A percentile compares a stretch with the other conserved stretches of the same genome.
phyloP scores from a whole-genome alignment of 331 rosid genomes.

The Acacia concinna region DNA sequence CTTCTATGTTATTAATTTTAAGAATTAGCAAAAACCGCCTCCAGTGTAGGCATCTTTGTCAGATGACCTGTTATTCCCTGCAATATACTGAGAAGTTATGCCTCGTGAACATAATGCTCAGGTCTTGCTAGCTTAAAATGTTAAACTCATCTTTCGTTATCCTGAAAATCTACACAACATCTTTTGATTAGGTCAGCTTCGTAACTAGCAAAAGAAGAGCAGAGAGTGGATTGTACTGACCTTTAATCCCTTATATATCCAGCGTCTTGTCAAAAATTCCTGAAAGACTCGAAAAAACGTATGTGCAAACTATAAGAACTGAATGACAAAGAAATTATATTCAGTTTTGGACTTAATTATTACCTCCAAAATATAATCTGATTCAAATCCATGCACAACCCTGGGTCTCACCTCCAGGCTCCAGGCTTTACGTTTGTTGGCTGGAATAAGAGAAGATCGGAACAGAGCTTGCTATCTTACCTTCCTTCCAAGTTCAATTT shows the following conservation, averaged over 20 bases:
- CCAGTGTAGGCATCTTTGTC: neutral
- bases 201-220: neutral
- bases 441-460: neutral
- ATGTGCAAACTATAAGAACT: neutral
- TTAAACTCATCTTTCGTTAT: slow-evolving; percentile 60
- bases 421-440: neutral
- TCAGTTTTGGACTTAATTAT: neutral
- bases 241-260: neutral
- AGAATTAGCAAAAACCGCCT: neutral
- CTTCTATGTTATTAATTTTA: neutral
- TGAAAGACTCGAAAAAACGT: neutral
- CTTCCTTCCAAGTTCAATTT: neutral
- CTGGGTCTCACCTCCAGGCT: neutral
- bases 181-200: neutral
- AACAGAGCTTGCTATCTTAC: neutral
- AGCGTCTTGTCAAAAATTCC: neutral
- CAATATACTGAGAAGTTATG: slow-evolving; percentile 78
- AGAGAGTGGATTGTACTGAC: neutral
- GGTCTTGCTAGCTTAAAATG: slow-evolving; percentile 43
- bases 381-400: neutral
- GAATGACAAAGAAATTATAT: neutral
- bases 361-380: neutral
- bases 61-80: slow-evolving; percentile 36
- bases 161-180: neutral
- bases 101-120: slow-evolving; percentile 80